These are phyloP conservation scores for Crithidia bombi DNA, from an alignment of 208 protist genomes.

Conservation along the genomic window DNA sequence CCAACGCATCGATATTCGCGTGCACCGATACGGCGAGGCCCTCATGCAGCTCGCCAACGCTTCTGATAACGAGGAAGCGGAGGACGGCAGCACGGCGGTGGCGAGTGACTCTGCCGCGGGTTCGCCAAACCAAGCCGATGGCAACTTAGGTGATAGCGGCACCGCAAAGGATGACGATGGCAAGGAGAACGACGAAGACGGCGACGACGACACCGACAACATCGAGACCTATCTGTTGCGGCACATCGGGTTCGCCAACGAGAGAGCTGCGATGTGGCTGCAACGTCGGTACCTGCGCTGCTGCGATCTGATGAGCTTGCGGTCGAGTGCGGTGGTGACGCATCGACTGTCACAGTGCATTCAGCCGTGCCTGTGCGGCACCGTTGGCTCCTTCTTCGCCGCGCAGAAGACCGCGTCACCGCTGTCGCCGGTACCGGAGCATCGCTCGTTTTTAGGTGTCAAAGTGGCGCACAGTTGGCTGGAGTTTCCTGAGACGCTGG, in stretches of 20 bases:
- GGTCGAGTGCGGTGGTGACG: conserved; percentile 6
- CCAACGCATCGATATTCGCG: conserved; percentile 19
- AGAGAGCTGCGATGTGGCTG: conserved; percentile 22
- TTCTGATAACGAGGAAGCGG: background rate
- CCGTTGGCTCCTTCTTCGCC: conserved; percentile 7
- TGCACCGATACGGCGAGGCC: conserved; percentile 29
- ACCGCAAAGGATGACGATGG: background rate
- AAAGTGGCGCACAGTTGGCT: conserved; percentile 23
- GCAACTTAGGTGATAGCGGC: background rate
- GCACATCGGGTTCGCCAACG: conserved; percentile 2
- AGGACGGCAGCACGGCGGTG: conserved; percentile 5
- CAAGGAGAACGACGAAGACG: background rate
- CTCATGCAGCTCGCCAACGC: conserved; percentile 21
- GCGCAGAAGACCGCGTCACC: conserved; percentile 7
- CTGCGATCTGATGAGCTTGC: conserved; percentile 27
- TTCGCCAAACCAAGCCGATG: background rate
- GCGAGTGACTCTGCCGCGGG: conserved; percentile 8
- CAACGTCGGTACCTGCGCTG: conserved; percentile 40
- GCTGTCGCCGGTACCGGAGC: conserved; percentile 11
- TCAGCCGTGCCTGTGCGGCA: background rate
- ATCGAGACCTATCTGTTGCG: conserved; percentile 15
- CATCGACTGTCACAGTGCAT: conserved; percentile 25
- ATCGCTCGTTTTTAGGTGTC: background rate
- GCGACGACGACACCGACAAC: conserved; percentile 30
- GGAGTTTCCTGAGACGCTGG: conserved; percentile 17